These are phyloP conservation scores for Arthrobotrys megalospora DNA, from an alignment of 2,329 filamentous ascomycete species.

Conservation along the genomic window DNA sequence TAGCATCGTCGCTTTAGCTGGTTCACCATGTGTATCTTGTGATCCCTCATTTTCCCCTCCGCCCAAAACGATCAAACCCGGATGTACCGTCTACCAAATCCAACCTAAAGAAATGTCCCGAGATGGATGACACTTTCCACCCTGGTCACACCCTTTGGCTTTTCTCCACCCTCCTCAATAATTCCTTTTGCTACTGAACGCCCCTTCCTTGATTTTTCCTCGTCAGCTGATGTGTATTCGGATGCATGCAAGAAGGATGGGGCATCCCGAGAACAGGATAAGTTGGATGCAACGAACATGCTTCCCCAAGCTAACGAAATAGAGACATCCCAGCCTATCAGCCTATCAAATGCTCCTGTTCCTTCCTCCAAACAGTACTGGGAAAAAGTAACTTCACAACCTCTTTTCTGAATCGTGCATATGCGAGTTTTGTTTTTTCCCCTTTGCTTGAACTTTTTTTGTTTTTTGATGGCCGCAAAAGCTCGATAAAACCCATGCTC, in stretches of 20 bases:
- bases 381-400: conserved; percentile 23
- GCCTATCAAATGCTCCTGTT: conserved; percentile 44
- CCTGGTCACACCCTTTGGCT: conserved; percentile 32
- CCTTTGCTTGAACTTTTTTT: conserved; percentile 9
- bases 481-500: conserved; percentile 17
- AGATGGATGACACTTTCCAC: conserved; percentile 58
- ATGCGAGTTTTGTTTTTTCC: conserved; percentile 41
- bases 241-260: conserved; percentile 62
- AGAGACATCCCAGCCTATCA: conserved; percentile 56
- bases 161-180: conserved; percentile 37
- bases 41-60: conserved; percentile 35
- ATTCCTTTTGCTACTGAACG: conserved; percentile 45
- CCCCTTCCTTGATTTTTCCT: conserved; percentile 61
- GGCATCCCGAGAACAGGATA: conserved; percentile 61
- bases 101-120: conserved; percentile 59
- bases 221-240: conserved; percentile 62
- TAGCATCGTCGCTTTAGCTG: conserved; percentile 34
- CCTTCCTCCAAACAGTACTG: conserved; percentile 28
- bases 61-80: conserved; percentile 17
- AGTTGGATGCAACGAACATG: conserved; percentile 60
- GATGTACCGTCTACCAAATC: conserved; percentile 57
- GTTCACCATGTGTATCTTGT: conserved; percentile 48
- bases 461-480: not conserved
- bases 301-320: conserved; percentile 58
- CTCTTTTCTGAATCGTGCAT: conserved; percentile 53